Conservation (phyloP, 768 basidiomycete genomes). For the Termitomyces sp. region DNA sequence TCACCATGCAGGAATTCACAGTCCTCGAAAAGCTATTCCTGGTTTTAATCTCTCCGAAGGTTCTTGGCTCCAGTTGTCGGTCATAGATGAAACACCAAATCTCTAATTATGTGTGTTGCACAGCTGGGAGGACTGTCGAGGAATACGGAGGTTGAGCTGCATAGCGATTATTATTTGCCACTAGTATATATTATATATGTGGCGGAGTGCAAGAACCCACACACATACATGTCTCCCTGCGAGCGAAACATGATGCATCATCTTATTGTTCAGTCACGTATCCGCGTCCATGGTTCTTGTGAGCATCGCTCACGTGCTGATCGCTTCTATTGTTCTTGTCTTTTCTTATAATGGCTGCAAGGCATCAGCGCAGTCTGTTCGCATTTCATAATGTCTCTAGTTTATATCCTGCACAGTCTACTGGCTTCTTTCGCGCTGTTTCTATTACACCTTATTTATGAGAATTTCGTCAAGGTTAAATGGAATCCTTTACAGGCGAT, state of each 20-base stretch:
- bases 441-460: constrained; percentile 23
- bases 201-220: too few species aligned
- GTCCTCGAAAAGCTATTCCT: too few species aligned
- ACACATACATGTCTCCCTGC: too few species aligned
- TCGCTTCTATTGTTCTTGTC: neutral
- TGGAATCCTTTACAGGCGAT: constrained; percentile 46
- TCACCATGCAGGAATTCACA: too few species aligned
- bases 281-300: neutral
- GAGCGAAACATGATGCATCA: neutral
- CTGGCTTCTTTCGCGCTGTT: neutral
- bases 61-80: too few species aligned
- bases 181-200: too few species aligned
- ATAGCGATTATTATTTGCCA: too few species aligned
- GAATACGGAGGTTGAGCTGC: too few species aligned
- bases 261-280: neutral
- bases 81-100: too few species aligned
- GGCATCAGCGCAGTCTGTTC: neutral
- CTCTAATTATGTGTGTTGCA: too few species aligned
- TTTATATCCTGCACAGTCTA: constrained; percentile 7
- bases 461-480: constrained; percentile 24
- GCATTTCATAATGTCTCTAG: constrained; percentile 6
- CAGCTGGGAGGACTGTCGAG: too few species aligned
- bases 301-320: neutral
- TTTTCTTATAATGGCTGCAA: neutral
- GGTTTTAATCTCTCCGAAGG: too few species aligned